Evolutionary conservation across 306 rosid species (phyloP).

Genomic region (Trichosanthes truncata): DNA sequence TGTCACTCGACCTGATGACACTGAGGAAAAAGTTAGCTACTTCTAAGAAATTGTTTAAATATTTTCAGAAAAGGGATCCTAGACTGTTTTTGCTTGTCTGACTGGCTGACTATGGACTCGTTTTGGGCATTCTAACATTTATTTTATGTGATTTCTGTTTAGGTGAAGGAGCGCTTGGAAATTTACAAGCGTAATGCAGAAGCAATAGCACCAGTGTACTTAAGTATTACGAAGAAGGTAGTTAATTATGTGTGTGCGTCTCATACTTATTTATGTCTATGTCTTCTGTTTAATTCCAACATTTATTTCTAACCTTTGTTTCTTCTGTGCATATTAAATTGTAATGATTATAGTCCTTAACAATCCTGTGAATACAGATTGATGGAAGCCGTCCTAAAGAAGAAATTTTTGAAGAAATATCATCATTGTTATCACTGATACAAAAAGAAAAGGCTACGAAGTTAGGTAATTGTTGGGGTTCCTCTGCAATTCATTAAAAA

Average conservation of each 20-base stretch:
- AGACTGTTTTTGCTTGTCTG: background rate
- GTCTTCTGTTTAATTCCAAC: background rate
- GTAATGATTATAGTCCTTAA: background rate
- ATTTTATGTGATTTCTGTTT: background rate
- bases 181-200: constrained; percentile 75
- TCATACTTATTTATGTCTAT: background rate
- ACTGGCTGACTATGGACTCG: background rate
- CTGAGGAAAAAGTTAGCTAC: constrained; percentile 57
- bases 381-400: constrained; percentile 68
- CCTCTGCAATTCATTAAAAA: background rate
- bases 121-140: constrained; percentile 6
- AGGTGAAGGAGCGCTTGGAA: constrained; percentile 76
- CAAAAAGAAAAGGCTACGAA: constrained; percentile 37
- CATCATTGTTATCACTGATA: constrained; percentile 44
- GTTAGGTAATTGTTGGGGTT: constrained; percentile 25
- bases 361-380: constrained; percentile 34
- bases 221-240: constrained; percentile 59
- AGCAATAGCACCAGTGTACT: constrained; percentile 57
- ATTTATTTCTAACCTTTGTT: background rate
- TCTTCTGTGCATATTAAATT: constrained; percentile 6
- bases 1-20: constrained; percentile 72
- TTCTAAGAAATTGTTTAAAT: background rate
- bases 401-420: constrained; percentile 60
- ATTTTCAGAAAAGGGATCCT: background rate
- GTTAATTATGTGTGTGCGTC: background rate